Conservation (phyloP, 169 alveolate genomes). For the Hammondia hammondi region DNA sequence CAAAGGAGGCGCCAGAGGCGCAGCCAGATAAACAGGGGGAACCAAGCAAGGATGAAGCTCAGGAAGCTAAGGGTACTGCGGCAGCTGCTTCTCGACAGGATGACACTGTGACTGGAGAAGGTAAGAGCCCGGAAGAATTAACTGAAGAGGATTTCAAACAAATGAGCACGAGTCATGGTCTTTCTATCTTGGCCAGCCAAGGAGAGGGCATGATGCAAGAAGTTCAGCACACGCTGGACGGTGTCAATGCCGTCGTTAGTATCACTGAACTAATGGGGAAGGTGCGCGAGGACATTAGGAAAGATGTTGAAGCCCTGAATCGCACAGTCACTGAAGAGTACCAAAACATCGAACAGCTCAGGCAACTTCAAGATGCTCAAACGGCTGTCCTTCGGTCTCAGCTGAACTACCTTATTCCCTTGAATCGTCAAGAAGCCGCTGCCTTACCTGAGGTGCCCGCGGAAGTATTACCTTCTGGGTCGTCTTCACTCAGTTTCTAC, state of each 20-base stretch:
- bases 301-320: slow-evolving; percentile 37
- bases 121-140: background rate
- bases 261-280: background rate
- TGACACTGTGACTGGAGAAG: slow-evolving; percentile 24
- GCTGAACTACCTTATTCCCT: slow-evolving; percentile 31
- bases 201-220: slow-evolving; percentile 1
- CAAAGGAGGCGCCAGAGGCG: background rate
- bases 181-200: background rate
- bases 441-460: background rate
- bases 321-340: slow-evolving; percentile 27
- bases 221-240: slow-evolving; percentile 12
- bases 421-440: background rate
- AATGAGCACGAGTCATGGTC: slow-evolving; percentile 21
- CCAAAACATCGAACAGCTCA: slow-evolving; percentile 30
- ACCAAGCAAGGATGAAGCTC: background rate
- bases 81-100: background rate
- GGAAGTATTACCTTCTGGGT: background rate
- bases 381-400: slow-evolving; percentile 16
- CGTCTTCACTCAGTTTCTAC: background rate
- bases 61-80: background rate
- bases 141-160: background rate
- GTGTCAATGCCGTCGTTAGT: slow-evolving; percentile 10
- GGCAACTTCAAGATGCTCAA: slow-evolving; percentile 24
- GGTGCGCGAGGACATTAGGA: background rate
- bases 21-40: background rate